Base-by-base conservation (phyloP, 495 filamentous ascomycete genomes). In the Pyronema domesticum region DNA sequence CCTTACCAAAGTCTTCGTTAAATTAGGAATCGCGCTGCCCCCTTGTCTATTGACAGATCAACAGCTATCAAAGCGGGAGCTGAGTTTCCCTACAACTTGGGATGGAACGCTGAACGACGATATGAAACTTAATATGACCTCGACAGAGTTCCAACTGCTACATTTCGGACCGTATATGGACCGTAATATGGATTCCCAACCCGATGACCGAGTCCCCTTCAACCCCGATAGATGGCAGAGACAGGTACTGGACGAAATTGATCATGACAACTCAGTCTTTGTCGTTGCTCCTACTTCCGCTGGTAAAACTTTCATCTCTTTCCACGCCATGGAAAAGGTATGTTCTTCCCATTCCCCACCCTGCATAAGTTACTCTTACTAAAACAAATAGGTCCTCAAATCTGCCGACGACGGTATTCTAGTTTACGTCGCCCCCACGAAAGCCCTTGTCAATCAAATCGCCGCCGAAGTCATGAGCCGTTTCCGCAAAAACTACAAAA, bases 361-460 rank as follows among this genome's bases (percentile, higher is more conserved):
- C 8, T 43, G 0, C 11, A 43, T n/a, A 30, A 30, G 23, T 30
- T 30, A 1, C 23, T 30, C 23, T 1, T 30, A 30, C 23, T 30
- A 30, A 30, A 35, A 53, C 39, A 4, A 11, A 15, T 49, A 61
- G 61, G 67, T 87, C 8, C 71, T 89, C 15, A 68, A 80, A 58
- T 72, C 72, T 5, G 74, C 76, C 51, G 73, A 86, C 57, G 76
- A 85, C 34, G 77, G 76, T 14, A 71, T 89, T 9, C 63, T 88
- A 4, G 80, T 89, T 6, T 89, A 87, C 61, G 77, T 89, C 23
- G 84, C 83, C 1, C 84, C 84, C 1, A 89, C 85, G 0, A 89
- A 89, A 66, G 83, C 84, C 7, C 67, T 89, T 10, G 83, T 89
- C 54, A 89, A 88, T 63, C 84, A 88, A 60, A 86, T 89, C 57